These are phyloP conservation scores for Umbelopsis ramanniana DNA, from an alignment of 192 early-diverging fungal genomes.

Conservation along the genomic window DNA sequence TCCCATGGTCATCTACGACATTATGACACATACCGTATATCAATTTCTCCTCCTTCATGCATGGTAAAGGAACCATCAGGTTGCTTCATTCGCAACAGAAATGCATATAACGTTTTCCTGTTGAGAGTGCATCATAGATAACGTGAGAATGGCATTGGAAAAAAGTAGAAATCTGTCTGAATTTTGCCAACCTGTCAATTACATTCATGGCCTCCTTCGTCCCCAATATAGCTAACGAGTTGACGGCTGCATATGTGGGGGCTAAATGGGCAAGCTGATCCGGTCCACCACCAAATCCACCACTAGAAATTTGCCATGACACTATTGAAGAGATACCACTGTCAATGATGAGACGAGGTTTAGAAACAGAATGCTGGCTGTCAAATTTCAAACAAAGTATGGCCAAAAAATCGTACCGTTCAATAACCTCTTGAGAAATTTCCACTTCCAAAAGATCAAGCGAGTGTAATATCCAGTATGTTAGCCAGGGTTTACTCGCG, in stretches of 20 bases:
- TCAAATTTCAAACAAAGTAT: too few relatives aligned
- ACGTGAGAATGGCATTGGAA: conserved; percentile 8
- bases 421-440: conserved; percentile 51
- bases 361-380: background rate
- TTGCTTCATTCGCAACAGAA: conserved; percentile 82
- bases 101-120: conserved; percentile 67
- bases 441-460: conserved; percentile 73
- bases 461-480: conserved; percentile 89
- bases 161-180: background rate
- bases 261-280: conserved; percentile 88
- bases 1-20: background rate
- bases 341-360: background rate
- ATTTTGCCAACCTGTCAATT: conserved; percentile 55
- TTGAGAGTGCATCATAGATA: background rate
- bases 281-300: conserved; percentile 90
- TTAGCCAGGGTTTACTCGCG: conserved; percentile 89
- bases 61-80: conserved; percentile 88
- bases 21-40: conserved; percentile 65
- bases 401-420: conserved; percentile 38
- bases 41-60: conserved; percentile 92
- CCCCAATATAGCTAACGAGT: conserved; percentile 80
- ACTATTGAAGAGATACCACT: conserved; percentile 66
- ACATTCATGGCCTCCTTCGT: conserved; percentile 68
- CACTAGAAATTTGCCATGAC: conserved; percentile 67
- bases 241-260: conserved; percentile 87